These are phyloP conservation scores for Carex cristatella DNA, from an alignment of 176 grass and related monocot genomes.

Conservation along the genomic window DNA sequence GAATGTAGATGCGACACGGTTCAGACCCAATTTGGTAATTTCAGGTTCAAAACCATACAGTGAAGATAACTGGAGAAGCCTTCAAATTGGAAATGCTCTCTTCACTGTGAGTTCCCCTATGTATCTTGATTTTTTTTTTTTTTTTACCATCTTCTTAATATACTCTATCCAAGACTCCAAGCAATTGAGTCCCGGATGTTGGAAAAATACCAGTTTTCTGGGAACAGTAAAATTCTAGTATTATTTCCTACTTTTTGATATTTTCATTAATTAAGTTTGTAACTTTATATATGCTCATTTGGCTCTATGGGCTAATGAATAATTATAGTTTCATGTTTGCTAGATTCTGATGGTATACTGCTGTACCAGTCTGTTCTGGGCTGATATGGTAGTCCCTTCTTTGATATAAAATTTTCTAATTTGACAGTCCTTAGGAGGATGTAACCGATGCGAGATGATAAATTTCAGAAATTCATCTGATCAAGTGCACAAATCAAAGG, in stretches of 20 bases:
- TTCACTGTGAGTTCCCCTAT: slow-evolving; percentile 52
- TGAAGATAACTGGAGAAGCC: slow-evolving; percentile 73
- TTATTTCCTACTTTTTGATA: not conserved
- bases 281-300: not conserved
- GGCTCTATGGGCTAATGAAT: not conserved
- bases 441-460: slow-evolving; percentile 96
- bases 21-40: slow-evolving; percentile 91
- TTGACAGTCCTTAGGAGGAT: slow-evolving; percentile 81
- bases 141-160: not conserved
- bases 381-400: not conserved
- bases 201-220: not conserved
- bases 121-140: not conserved
- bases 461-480: slow-evolving; percentile 59
- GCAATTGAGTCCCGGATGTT: not conserved
- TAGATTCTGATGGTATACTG: not conserved
- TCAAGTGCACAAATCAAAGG: slow-evolving; percentile 57
- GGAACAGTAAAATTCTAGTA: not conserved
- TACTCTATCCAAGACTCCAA: not conserved
- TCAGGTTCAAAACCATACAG: slow-evolving; percentile 59
- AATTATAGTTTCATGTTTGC: not conserved
- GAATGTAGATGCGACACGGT: slow-evolving; percentile 53
- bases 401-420: not conserved
- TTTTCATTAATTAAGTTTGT: not conserved
- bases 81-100: slow-evolving; percentile 65
- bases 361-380: not conserved